Percentiles rank a stretch among this genome's conserved stretches.
These are phyloP conservation scores for Botrytis hyacinthi DNA, from an alignment of 2,329 filamentous ascomycete species.

Conservation along the genomic window DNA sequence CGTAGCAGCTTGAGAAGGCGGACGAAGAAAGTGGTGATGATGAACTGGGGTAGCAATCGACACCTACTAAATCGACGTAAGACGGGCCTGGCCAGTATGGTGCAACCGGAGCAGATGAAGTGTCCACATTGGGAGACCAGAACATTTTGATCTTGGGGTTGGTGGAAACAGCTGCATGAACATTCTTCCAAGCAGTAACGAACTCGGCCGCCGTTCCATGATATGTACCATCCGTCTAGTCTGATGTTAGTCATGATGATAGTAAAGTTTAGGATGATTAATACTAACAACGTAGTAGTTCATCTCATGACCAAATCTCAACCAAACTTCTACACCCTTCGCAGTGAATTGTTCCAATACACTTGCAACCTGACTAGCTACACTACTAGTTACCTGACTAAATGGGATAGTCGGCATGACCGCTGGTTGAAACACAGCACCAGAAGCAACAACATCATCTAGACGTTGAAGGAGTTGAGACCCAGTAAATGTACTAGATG, in stretches of 20 bases:
- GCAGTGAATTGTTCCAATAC: constrained; percentile 19
- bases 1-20: constrained; percentile 17
- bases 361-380: constrained; percentile 17
- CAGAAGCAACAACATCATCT: constrained; percentile 21
- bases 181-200: constrained; percentile 20
- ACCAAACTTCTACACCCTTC: constrained; percentile 20
- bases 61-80: constrained; percentile 20
- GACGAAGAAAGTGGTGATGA: neutral
- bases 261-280: neutral
- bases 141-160: constrained; percentile 20
- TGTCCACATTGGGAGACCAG: constrained; percentile 19
- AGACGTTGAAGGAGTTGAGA: constrained; percentile 16
- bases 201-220: constrained; percentile 17
- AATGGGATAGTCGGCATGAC: constrained; percentile 23
- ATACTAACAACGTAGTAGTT: constrained; percentile 21
- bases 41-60: constrained; percentile 21
- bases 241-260: neutral
- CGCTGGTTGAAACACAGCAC: constrained; percentile 21
- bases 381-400: constrained; percentile 9
- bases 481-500: constrained; percentile 11
- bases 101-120: neutral
- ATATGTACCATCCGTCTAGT: constrained; percentile 14
- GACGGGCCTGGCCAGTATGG: constrained; percentile 20
- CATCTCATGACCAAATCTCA: constrained; percentile 25
- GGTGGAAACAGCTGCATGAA: constrained; percentile 11